Evolutionary conservation across 495 filamentous ascomycete genomes (phyloP), one percentile per base, ranked within the genome.

Genomic region (Trichocladium uniseriatum): DNA sequence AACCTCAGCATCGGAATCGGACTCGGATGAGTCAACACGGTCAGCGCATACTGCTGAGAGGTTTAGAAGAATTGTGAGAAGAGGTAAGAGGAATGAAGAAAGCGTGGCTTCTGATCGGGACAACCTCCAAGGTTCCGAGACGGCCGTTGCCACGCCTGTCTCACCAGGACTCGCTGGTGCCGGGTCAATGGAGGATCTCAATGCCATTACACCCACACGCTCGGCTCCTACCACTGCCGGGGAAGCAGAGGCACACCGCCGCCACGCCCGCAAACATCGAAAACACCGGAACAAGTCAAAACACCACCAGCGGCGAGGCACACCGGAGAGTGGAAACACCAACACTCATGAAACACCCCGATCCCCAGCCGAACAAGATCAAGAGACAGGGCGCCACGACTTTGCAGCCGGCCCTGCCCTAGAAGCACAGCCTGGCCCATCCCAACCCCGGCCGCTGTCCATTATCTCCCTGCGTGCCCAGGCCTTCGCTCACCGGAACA

Each of bases 1-100:
- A 78, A 4, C 76, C 73, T n/a, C 79, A 74, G 10, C 86, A 75
- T 13, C 85, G 80, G 1, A 75, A 76, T 64, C 79, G 72, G 5
- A 84, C 80, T 40, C 31, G 0, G 7, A 85, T 10, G 44, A 8
- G 0, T 28, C 44, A 1, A 19, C 32, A 6, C 44, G 6, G 15
- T 38, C 44, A 10, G 3, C 7, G 8, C 22, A 1, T 0, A 11
- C 4, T 6, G 21, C 32, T 28, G 13, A 84, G 59, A 74, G 77
- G 13, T 74, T 87, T 56, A 81, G 74, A 65, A 62, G 76, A 45
- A 79, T 77, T 3, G 76, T 87, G 64, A 76, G 74, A 48, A 59
- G 63, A 38, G 75, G 82, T 28, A 67, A 50, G 32, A 38, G 1
- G 8, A 13, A 2, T 3, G 11, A 14, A 5, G 4, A 24, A 18